Percentiles rank a stretch among this genome's conserved stretches.
These are phyloP conservation scores for Flaveria brownii DNA, from an alignment of 129 eudicot genomes.

Conservation along the genomic window DNA sequence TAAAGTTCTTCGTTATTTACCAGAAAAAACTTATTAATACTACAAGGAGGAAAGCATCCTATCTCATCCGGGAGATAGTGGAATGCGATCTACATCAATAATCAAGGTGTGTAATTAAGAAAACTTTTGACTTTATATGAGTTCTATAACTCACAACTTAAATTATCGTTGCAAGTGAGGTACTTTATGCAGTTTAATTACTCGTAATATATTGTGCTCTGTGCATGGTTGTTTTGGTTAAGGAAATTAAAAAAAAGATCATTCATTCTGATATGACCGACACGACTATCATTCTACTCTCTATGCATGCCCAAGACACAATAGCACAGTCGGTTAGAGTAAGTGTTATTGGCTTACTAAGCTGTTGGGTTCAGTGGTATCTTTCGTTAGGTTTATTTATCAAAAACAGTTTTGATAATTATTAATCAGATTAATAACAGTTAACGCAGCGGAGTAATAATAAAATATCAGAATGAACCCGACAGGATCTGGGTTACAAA, in stretches of 20 bases:
- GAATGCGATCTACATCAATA: not conserved
- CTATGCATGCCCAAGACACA: constrained; percentile 26
- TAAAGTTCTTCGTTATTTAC: not conserved
- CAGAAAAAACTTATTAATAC: constrained; percentile 14
- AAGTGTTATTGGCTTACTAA: constrained; percentile 27
- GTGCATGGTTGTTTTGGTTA: not conserved
- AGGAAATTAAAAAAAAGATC: constrained; percentile 27
- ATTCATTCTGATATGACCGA: constrained; percentile 14
- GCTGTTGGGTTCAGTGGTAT: no score
- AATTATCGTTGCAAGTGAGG: no score
- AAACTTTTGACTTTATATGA: not conserved
- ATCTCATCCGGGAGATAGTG: constrained; percentile 18
- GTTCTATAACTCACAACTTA: no score
- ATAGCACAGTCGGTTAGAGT: constrained; percentile 8
- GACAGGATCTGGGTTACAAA: no score
- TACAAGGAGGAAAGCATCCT: constrained; percentile 31
- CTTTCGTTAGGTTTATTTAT: no score
- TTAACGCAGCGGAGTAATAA: no score
- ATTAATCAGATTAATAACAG: no score
- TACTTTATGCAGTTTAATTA: not conserved
- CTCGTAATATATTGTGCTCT: not conserved
- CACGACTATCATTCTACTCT: not conserved
- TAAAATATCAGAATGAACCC: no score
- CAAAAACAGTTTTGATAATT: no score
- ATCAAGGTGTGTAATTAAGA: constrained; percentile 22